Base-by-base conservation (phyloP, 2,329 filamentous ascomycete genomes). In the Aureobasidium sp. region DNA sequence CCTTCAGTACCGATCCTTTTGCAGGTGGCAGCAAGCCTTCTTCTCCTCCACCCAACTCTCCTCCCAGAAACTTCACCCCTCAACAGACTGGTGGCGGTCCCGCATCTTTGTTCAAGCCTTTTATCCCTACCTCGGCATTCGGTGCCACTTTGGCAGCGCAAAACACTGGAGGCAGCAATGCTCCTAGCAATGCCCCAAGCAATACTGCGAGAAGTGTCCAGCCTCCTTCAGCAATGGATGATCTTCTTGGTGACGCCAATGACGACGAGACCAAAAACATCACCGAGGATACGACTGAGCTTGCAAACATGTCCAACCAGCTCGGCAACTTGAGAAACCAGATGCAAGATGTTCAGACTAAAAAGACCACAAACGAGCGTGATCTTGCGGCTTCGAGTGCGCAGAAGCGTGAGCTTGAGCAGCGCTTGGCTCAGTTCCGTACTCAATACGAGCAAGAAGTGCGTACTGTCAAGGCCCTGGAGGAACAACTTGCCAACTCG, bases 291-390 rank as follows among this genome's bases (percentile, higher is more conserved):
- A 94, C 92, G 2, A 87, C 89, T 0, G 94, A 99, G 72, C 81
- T 99, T 61, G 94, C 92, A 55, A 97, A 99, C 70, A 80, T 99
- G 67, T 96, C 93, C 0, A 97, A 95, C 72, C 94, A 97, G 73
- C 90, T 99, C 65, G 87, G 90, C 33, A 93, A 89, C 2, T 76
- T 99, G 60, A 88, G 92, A 0, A 95, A 87, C 69, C 91, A 99
- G 75, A 96, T 95, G 85, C 90, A 96, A 70, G 90, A 93, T 66
- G 88, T 96, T 1, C 90, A 95, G 71, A 84, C 81, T 35, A 93
- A 96, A 74, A 87, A 91, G 64, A 82, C 79, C 5, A 83, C 84
- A 2, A 88, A 88, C 0, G 91, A 96, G 73, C 87, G 87, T 65
- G 90, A 96, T 62, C 77, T 97, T 55, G 88, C 82, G 63, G 89